Conservation (phyloP, 306 rosid genomes). For the Malus sylvestris region DNA sequence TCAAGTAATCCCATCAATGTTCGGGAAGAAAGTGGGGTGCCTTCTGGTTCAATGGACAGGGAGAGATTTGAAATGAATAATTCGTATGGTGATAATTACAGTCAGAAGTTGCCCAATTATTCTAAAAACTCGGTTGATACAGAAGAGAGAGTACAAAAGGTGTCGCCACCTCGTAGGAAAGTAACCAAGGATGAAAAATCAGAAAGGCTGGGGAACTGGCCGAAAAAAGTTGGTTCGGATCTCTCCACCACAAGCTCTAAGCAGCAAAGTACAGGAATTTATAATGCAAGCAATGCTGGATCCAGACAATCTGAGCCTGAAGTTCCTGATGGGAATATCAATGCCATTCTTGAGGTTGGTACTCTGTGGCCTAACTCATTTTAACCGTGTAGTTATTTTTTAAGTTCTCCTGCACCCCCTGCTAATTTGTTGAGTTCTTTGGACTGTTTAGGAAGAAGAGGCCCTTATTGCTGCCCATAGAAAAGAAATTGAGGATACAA, state of each 20-base stretch:
- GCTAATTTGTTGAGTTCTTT: conserved; percentile 19
- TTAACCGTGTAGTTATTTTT: background rate
- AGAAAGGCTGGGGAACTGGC: conserved; percentile 58
- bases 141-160: conserved; percentile 70
- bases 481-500: conserved; percentile 94
- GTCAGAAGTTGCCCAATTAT: conserved; percentile 47
- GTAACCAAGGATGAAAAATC: conserved; percentile 63
- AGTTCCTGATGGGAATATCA: conserved; percentile 63
- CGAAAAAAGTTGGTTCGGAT: conserved; percentile 51
- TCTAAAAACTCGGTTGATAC: conserved; percentile 48
- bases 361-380: background rate
- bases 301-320: conserved; percentile 55
- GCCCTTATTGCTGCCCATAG: conserved; percentile 91
- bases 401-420: conserved; percentile 8
- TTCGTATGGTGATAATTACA: conserved; percentile 40
- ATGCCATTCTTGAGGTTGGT: conserved; percentile 83
- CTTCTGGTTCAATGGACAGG: conserved; percentile 43
- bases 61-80: conserved; percentile 59
- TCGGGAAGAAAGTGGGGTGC: conserved; percentile 50
- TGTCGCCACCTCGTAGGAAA: conserved; percentile 84
- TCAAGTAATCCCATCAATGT: conserved; percentile 37
- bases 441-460: conserved; percentile 76
- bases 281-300: conserved; percentile 33
- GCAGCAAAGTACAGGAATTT: conserved; percentile 41
- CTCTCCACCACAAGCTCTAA: conserved; percentile 47